Base-by-base conservation (phyloP, 2,329 filamentous ascomycete genomes). In the Emericellopsis cladophorae region DNA sequence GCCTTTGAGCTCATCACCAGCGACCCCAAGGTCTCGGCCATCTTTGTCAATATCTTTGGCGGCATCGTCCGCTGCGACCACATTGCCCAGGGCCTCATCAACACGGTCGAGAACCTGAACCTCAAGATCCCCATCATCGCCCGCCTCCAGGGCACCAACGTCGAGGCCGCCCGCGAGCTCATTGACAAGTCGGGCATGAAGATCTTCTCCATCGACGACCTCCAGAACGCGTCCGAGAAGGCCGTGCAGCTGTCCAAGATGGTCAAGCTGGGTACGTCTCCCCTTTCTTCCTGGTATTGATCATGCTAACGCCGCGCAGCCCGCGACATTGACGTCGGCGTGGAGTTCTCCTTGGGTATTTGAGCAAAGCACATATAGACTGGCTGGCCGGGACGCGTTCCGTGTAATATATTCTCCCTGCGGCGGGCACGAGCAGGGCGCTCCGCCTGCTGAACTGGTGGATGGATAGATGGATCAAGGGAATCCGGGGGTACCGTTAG, bases 21-120 rank as follows among this genome's bases (percentile, higher is more conserved):
- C 67, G 92, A 98, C 66, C 80, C 88, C 59, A 96, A 96, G 76
- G 92, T 98, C 51, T 90, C 89, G 40, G 92, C 92, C 57, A 92
- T 98, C 70, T 98, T 98, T 55, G 92, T 98, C 72, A 98, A 98
- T 79, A 98, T 98, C 66, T 98, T 98, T 61, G 92, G 92, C 61
- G 92, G 92, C 69, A 98, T 98, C 54, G 92, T 98, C 53, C 81
- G 92, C 57, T 98, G 92, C 63, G 92, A 98, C 63, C 88, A 86
- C 57, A 98, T 98, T 61, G 92, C 92, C 51, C 84, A 89, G 66
- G 92, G 92, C 58, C 75, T 98, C 54, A 94, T 98, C 71, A 82
- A 86, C 62, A 94, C 95, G 43, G 92, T 92, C 47, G 77, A 95
- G 71, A 79, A 79, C 57, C 89, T 98, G 75, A 89, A 95, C 73